Evolutionary conservation across 2,329 filamentous ascomycete genomes (phyloP).

Genomic region (Metarhizium sp.): DNA sequence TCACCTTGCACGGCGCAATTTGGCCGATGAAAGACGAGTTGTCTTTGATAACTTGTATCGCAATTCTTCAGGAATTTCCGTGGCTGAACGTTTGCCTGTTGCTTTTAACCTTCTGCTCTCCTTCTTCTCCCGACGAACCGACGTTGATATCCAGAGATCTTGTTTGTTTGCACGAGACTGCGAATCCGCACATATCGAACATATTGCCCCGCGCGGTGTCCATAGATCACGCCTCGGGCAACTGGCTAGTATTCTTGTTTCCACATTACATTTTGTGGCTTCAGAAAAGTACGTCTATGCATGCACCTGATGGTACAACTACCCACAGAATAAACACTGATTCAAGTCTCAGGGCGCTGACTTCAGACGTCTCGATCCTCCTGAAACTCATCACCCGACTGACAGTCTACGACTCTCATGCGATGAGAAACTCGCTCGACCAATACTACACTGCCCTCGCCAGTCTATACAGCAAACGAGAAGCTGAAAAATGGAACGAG

Average conservation of each 20-base stretch:
- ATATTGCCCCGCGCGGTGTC: constrained; percentile 22
- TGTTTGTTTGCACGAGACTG: constrained; percentile 36
- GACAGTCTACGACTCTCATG: constrained; percentile 10
- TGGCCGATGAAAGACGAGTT: constrained; percentile 48
- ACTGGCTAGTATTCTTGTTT: constrained; percentile 27
- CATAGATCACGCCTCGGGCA: constrained; percentile 21
- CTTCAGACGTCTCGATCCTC: constrained; percentile 15
- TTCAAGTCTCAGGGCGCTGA: not conserved
- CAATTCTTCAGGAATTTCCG: constrained; percentile 23
- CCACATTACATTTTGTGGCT: constrained; percentile 18
- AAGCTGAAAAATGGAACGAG: constrained; percentile 10
- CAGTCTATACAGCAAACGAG: constrained; percentile 20
- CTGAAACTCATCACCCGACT: constrained; percentile 27
- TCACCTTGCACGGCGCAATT: constrained; percentile 49
- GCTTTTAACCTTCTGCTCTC: constrained; percentile 40
- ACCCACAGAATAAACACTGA: not conserved
- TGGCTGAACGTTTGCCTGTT: constrained; percentile 23
- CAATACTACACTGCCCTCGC: constrained; percentile 33
- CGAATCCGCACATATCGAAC: constrained; percentile 21
- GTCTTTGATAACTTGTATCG: constrained; percentile 54
- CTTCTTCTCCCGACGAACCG: constrained; percentile 34
- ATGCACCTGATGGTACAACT: not conserved
- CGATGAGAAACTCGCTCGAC: constrained; percentile 15
- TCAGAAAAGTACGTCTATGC: constrained; percentile 15
- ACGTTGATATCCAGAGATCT: constrained; percentile 41